Percentiles rank a stretch among this genome's conserved stretches.
These are phyloP conservation scores for Candida xyloterini DNA, from an alignment of 805 yeast species.

Conservation along the genomic window DNA sequence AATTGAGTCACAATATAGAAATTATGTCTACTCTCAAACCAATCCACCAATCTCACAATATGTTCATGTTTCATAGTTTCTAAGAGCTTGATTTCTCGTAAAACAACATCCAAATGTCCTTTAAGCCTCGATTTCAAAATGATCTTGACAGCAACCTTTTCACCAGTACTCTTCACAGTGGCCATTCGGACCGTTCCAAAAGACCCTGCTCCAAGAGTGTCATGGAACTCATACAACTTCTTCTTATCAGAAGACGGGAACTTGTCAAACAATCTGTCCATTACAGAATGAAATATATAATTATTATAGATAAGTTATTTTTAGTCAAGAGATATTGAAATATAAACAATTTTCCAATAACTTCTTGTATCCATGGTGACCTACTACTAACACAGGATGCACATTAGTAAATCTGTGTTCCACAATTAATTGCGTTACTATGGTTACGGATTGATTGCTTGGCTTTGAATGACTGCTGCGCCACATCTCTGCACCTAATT, in stretches of 20 bases:
- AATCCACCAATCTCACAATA: conserved; percentile 85
- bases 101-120: conserved; percentile 60
- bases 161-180: conserved; percentile 38
- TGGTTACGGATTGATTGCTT: not conserved
- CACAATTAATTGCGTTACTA: no score
- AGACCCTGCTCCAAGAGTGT: conserved; percentile 90
- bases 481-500: conserved; percentile 2
- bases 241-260: conserved; percentile 43
- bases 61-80: conserved; percentile 74
- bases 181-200: conserved; percentile 92
- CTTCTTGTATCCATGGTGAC: no score
- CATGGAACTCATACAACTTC: conserved; percentile 69
- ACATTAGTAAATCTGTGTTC: no score
- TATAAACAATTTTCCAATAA: no score
- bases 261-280: conserved; percentile 16
- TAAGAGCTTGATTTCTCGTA: conserved; percentile 72
- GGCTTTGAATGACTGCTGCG: not conserved
- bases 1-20: conserved; percentile 91
- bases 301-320: not conserved
- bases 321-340: not conserved
- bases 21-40: conserved; percentile 92
- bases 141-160: conserved; percentile 87
- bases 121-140: conserved; percentile 81
- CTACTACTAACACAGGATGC: no score
- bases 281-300: conserved; percentile 1